A percentile compares a stretch with the other conserved stretches of the same genome.
These are phyloP conservation scores for Cladosporium phlei DNA, from an alignment of 2,329 filamentous ascomycete genomes.

Conservation along the genomic window DNA sequence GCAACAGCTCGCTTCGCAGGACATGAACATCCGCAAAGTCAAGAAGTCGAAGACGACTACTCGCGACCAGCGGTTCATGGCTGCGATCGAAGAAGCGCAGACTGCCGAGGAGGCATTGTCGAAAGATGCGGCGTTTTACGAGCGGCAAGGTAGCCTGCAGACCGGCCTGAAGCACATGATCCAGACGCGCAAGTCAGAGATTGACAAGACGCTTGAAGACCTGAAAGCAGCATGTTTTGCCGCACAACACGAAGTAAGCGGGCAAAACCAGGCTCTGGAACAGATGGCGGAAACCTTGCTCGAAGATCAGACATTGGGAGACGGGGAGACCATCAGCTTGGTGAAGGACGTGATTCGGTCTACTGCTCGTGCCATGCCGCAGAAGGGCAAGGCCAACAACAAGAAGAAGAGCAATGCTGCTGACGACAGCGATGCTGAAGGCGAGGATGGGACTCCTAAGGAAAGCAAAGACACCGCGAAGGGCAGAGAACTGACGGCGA, in stretches of 20 bases:
- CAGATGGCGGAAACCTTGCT: background rate
- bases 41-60: conserved; percentile 31
- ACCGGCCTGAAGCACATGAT: conserved; percentile 16
- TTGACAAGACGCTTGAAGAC: background rate
- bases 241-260: background rate
- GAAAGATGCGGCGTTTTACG: conserved; percentile 35
- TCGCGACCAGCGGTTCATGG: conserved; percentile 41
- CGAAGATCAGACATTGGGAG: background rate
- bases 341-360: background rate
- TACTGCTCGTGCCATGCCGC: background rate
- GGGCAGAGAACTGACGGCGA: background rate
- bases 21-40: conserved; percentile 43
- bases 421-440: background rate
- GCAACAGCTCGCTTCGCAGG: conserved; percentile 48
- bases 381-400: background rate
- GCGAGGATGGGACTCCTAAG: background rate
- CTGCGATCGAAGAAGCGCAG: conserved; percentile 42
- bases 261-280: background rate
- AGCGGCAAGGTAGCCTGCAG: background rate
- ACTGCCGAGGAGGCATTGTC: conserved; percentile 52
- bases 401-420: background rate
- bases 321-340: background rate
- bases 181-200: conserved; percentile 13
- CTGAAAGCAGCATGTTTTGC: background rate
- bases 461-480: background rate